Evolutionary conservation across 371 early-diverging fungal genomes (phyloP).

Genomic region (Batkoa obscura): DNA sequence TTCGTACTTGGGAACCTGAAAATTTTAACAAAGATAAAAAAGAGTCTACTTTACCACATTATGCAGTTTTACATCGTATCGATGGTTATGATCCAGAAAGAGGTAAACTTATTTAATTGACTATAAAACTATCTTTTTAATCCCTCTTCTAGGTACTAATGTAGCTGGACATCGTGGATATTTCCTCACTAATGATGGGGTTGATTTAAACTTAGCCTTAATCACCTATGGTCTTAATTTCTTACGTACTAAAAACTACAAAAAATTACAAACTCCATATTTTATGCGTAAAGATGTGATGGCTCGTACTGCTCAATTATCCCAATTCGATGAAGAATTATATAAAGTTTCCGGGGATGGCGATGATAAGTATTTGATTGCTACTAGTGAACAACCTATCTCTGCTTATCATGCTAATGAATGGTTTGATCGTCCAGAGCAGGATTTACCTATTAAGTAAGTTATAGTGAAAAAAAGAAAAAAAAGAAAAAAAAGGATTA

Average conservation of each 20-base stretch:
- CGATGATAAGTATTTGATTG: constrained; percentile 93
- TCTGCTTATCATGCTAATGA: constrained; percentile 92
- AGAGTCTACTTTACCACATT: constrained; percentile 65
- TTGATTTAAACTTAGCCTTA: constrained; percentile 91
- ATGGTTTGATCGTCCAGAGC: constrained; percentile 84
- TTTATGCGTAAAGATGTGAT: constrained; percentile 97
- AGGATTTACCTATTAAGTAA: constrained; percentile 81
- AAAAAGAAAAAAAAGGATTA: background rate
- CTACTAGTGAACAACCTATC: constrained; percentile 99
- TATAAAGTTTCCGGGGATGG: constrained; percentile 87
- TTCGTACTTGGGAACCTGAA: constrained; percentile 48
- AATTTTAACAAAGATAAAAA: constrained; percentile 17
- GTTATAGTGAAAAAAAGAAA: background rate
- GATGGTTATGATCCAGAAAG: constrained; percentile 88
- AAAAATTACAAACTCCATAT: constrained; percentile 96
- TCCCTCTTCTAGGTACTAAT: constrained; percentile 42
- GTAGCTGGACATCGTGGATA: constrained; percentile 99
- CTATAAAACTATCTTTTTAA: constrained; percentile 1
- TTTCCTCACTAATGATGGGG: constrained; percentile 89
- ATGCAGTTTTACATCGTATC: constrained; percentile 80
- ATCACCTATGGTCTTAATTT: constrained; percentile 96
- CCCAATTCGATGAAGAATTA: constrained; percentile 98
- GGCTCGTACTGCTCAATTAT: constrained; percentile 97
- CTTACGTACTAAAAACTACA: constrained; percentile 73
- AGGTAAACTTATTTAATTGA: constrained; percentile 19